A percentile compares a stretch with the other conserved stretches of the same genome.
phyloP scores from a whole-genome alignment of 108 stramenopile species.

The Licmophora abbreviata region DNA sequence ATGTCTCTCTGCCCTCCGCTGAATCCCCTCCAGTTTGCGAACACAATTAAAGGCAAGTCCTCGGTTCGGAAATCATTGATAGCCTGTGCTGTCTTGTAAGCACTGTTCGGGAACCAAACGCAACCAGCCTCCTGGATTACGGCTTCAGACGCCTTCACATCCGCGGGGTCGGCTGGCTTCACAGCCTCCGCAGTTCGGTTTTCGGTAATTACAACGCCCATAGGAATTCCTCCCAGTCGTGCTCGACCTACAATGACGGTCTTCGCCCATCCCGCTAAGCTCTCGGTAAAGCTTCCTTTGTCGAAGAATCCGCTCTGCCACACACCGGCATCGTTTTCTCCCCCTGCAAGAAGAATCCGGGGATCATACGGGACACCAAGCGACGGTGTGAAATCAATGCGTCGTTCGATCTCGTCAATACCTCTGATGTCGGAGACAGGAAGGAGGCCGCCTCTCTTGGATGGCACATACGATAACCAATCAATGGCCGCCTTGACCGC shows the following conservation, averaged over 20 bases:
- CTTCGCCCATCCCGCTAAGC: slow-evolving; percentile 97
- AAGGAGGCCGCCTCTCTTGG: slow-evolving; percentile 58
- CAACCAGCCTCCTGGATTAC: slow-evolving; percentile 92
- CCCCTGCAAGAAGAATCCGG: slow-evolving; percentile 77
- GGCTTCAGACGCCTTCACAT: slow-evolving; percentile 88
- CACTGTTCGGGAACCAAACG: slow-evolving; percentile 99
- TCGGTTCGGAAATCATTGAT: slow-evolving; percentile 98
- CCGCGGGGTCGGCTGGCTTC: slow-evolving; percentile 98
- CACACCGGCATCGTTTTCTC: slow-evolving; percentile 58
- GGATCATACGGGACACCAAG: slow-evolving; percentile 92
- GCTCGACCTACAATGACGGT: slow-evolving; percentile 96
- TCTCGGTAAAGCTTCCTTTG: slow-evolving; percentile 91
- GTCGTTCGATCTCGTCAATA: slow-evolving; percentile 88
- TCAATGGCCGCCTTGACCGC: slow-evolving; percentile 79
- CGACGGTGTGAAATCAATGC: slow-evolving; percentile 69
- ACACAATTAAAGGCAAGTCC: slow-evolving; percentile 94
- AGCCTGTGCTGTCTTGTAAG: slow-evolving; percentile 99
- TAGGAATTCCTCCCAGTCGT: slow-evolving; percentile 95
- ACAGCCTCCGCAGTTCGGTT: slow-evolving; percentile 90
- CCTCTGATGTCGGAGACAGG: slow-evolving; percentile 86
- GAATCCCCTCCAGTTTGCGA: slow-evolving; percentile 99
- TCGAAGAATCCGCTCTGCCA: slow-evolving; percentile 98
- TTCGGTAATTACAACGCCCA: slow-evolving; percentile 97
- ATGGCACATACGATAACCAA: slow-evolving; percentile 96
- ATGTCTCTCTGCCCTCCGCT: slow-evolving; percentile 99